phyloP scores from a whole-genome alignment of 2,329 filamentous ascomycete species.

The Colletotrichum costaricense region DNA sequence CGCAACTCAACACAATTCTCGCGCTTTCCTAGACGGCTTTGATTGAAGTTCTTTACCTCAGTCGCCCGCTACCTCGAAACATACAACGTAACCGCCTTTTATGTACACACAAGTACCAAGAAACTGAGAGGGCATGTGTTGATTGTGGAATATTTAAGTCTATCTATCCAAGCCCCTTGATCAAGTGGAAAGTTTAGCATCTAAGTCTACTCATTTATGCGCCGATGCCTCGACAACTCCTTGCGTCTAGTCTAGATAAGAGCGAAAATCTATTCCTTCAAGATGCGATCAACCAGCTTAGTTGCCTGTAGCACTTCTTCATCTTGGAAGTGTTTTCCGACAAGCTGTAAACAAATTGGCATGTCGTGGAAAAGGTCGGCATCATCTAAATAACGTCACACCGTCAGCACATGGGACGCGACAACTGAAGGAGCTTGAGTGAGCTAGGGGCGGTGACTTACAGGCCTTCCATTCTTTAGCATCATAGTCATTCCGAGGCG shows the following conservation, averaged over 20 bases:
- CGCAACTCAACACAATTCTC: too few relatives aligned
- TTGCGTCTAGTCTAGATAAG: not conserved
- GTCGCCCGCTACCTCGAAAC: too few relatives aligned
- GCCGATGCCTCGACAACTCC: not conserved
- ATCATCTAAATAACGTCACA: not conserved
- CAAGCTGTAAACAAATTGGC: constrained; percentile 14
- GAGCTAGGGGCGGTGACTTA: not conserved
- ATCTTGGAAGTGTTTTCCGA: constrained; percentile 26
- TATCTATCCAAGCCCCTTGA: not conserved
- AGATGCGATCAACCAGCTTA: not conserved
- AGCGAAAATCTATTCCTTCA: not conserved
- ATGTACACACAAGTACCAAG: too few relatives aligned
- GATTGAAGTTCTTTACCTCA: too few relatives aligned
- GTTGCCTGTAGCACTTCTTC: constrained; percentile 28
- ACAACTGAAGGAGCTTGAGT: not conserved
- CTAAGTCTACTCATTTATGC: not conserved
- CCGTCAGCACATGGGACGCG: not conserved
- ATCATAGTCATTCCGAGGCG: not conserved
- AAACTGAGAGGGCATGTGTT: too few relatives aligned
- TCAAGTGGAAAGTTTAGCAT: not conserved
- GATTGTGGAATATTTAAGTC: too few relatives aligned
- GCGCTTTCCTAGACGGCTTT: too few relatives aligned
- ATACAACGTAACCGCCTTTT: too few relatives aligned
- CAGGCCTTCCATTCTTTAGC: constrained; percentile 21
- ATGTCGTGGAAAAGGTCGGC: constrained; percentile 12